Percentiles rank a stretch among this genome's conserved stretches.
These are phyloP conservation scores for Heliosperma pusillum DNA, from an alignment of 148 eudicot species.

Conservation along the genomic window DNA sequence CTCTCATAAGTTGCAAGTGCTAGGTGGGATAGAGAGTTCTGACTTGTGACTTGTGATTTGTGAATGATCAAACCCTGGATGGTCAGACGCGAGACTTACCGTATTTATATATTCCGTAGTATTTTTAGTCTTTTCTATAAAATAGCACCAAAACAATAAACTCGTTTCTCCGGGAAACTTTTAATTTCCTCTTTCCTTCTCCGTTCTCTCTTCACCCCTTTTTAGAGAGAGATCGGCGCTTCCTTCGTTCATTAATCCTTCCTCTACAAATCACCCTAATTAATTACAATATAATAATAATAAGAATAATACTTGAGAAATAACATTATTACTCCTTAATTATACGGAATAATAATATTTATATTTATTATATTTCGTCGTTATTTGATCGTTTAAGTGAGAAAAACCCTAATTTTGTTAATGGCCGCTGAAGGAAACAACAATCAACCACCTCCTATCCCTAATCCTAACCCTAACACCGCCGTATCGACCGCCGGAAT, in stretches of 20 bases:
- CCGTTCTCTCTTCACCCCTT: neutral
- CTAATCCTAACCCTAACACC: neutral
- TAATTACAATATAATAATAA: neutral
- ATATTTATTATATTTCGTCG: neutral
- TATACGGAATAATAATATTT: neutral
- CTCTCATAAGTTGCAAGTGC: no score
- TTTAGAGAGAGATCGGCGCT: neutral
- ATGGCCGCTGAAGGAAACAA: conserved; percentile 20
- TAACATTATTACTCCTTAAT: neutral
- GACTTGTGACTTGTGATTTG: no score
- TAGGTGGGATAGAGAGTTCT: no score
- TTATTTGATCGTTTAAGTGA: neutral
- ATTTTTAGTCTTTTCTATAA: no score
- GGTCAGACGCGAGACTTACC: no score
- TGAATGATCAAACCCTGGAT: no score
- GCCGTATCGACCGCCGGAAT: conserved; percentile 13
- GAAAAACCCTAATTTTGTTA: neutral
- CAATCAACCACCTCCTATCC: neutral
- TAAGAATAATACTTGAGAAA: no score
- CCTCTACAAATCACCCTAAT: neutral
- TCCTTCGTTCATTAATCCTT: neutral
- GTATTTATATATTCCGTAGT: no score
- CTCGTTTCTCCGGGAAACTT: neutral
- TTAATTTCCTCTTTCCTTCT: neutral
- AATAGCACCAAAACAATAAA: neutral